A percentile compares a stretch with the other conserved stretches of the same genome.
These are phyloP conservation scores for Mucor mucedo DNA, from an alignment of 371 early-diverging fungal species.

Conservation along the genomic window DNA sequence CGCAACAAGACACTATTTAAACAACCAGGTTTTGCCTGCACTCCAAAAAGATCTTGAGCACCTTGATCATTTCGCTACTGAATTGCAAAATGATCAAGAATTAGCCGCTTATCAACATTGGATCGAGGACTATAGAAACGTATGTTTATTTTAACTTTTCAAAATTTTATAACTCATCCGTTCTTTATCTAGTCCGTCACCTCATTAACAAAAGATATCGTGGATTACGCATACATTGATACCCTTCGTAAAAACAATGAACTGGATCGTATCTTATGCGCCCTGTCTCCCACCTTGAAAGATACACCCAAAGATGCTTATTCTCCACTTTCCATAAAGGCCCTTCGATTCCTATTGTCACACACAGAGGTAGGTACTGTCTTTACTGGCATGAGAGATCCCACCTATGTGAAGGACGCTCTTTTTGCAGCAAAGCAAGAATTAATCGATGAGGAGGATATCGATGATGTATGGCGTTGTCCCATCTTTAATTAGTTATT, in stretches of 20 bases:
- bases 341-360: conserved; percentile 52
- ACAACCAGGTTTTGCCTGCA: conserved; percentile 65
- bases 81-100: conserved; percentile 24
- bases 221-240: conserved; percentile 59
- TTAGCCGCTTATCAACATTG: conserved; percentile 34
- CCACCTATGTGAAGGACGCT: conserved; percentile 67
- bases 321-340: conserved; percentile 63
- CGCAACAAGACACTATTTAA: conserved; percentile 72
- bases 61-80: conserved; percentile 40
- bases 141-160: conserved; percentile 12
- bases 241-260: conserved; percentile 68
- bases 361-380: conserved; percentile 67
- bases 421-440: conserved; percentile 38
- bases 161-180: too few species aligned
- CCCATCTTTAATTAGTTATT: conserved; percentile 29
- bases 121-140: conserved; percentile 48
- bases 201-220: conserved; percentile 44
- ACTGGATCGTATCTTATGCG: conserved; percentile 65
- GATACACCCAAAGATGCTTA: conserved; percentile 34
- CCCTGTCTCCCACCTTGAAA: conserved; percentile 52
- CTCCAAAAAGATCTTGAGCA: conserved; percentile 58
- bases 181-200: neutral
- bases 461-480: conserved; percentile 42
- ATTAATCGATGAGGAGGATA: conserved; percentile 27
- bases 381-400: conserved; percentile 73